Evolutionary conservation across 2,329 filamentous ascomycete genomes (phyloP), one percentile per base, ranked within the genome.

Genomic region (Penicillium freii): DNA sequence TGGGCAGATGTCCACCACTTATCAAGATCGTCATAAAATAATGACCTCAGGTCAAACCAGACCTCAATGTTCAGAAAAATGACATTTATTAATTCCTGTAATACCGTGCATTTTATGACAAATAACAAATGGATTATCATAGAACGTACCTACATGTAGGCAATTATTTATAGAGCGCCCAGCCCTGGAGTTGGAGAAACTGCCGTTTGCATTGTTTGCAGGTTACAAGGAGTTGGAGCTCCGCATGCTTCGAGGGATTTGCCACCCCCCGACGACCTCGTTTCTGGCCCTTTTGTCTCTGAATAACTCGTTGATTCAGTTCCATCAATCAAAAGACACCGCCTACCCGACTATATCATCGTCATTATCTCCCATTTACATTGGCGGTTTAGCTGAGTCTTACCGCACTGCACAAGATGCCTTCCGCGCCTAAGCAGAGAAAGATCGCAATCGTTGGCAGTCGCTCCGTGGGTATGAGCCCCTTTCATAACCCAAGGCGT

Each of bases 361-460:
- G 43, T 27, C 42, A 54, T 40, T 34, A 50, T 25, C 33, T 38
- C 10, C 36, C 13, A 44, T 54, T 54, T 8, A 43, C n/a, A 44
- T 29, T 44, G 25, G 47, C 29, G 44, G 17, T 31, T 47, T 40
- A 39, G 25, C 33, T 59, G 31, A 31, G n/a, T 54, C 47, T 29
- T 33, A 51, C 31, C 39, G 38, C 53, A 23, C n/a, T 19, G 5
- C 46, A 45, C 58, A 77, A 70, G 64, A 90, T 90, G 87, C 82
- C 87, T 66, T 78, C 87, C 47, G 84, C 87, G 59, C 84, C 88
- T 58, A 96, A 96, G 78, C 92, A 96, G 78, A 84, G 92, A 71
- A 97, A 97, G 83, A 89, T 97, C 75, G 92, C 92, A 77, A 93
- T 97, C 78, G 91, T 97, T 62, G 92, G 92, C 79, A 95, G 91